Percentiles rank a stretch among this genome's conserved stretches.
These are phyloP conservation scores for Nigrospora oryzae DNA, from an alignment of 2,329 filamentous ascomycete species.

Conservation along the genomic window DNA sequence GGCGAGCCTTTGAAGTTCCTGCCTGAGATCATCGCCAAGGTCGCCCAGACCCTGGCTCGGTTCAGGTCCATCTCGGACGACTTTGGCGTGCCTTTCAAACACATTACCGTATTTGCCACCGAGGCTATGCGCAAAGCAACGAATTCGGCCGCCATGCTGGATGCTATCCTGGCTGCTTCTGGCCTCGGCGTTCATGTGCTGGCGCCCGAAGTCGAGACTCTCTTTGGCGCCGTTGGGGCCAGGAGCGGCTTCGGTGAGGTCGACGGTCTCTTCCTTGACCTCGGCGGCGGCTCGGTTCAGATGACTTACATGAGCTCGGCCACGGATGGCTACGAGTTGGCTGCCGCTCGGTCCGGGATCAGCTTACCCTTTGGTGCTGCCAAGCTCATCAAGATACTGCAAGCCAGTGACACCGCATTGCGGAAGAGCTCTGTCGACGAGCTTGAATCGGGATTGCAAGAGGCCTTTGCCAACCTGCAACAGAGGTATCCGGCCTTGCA, in stretches of 20 bases:
- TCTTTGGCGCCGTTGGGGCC: conserved; percentile 76
- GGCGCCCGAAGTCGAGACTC: conserved; percentile 71
- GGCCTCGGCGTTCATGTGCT: conserved; percentile 66
- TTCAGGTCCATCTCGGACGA: conserved; percentile 65
- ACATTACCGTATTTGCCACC: conserved; percentile 74
- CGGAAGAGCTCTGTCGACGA: conserved; percentile 40
- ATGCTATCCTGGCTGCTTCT: conserved; percentile 51
- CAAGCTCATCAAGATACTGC: conserved; percentile 41
- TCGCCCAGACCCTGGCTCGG: conserved; percentile 56
- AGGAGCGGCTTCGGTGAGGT: conserved; percentile 64
- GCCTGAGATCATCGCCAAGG: conserved; percentile 49
- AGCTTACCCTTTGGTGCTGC: conserved; percentile 57
- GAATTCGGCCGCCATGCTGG: conserved; percentile 63
- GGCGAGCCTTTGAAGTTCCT: conserved; percentile 32
- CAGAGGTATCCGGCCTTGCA: conserved; percentile 41
- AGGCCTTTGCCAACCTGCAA: conserved; percentile 49
- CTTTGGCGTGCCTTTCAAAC: conserved; percentile 55
- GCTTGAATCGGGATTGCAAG: conserved; percentile 48
- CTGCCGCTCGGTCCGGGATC: conserved; percentile 44
- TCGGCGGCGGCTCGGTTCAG: conserved; percentile 66
- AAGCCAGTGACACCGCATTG: conserved; percentile 26
- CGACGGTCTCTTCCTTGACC: conserved; percentile 74
- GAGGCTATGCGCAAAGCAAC: conserved; percentile 78
- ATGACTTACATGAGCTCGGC: conserved; percentile 54
- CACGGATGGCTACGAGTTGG: conserved; percentile 34